Percentiles rank a stretch among this genome's conserved stretches.
phyloP scores from a whole-genome alignment of 768 basidiomycete genomes.

The Strobilomyces echinocephalus region DNA sequence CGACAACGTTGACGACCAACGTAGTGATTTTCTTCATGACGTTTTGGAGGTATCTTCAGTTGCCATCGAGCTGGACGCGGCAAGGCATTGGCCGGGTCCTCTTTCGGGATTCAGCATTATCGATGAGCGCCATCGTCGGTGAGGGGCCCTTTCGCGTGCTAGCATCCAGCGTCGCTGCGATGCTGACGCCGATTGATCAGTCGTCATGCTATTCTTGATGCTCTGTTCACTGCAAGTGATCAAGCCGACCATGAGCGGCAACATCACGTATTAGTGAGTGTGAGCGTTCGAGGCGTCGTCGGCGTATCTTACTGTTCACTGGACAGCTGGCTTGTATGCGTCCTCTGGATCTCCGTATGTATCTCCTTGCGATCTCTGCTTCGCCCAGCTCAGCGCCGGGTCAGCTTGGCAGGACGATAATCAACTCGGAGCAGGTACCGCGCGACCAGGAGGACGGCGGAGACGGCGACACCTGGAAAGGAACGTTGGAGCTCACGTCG shows the following conservation, averaged over 20 bases:
- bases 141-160: neutral
- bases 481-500: constrained; percentile 14
- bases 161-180: neutral
- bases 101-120: constrained; percentile 16
- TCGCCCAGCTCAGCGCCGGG: neutral
- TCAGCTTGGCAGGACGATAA: constrained; percentile 16
- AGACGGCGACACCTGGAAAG: constrained; percentile 1
- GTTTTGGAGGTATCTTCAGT: constrained; percentile 13
- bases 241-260: constrained; percentile 12
- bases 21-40: constrained; percentile 15
- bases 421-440: constrained; percentile 11
- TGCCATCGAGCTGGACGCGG: constrained; percentile 9
- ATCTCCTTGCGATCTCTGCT: neutral
- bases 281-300: neutral
- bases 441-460: neutral
- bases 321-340: constrained; percentile 18
- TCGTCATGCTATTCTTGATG: constrained; percentile 16
- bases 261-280: constrained; percentile 21
- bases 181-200: constrained; percentile 2
- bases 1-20: constrained; percentile 18
- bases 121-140: constrained; percentile 13
- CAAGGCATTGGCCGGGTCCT: constrained; percentile 4
- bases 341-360: constrained; percentile 20
- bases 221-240: constrained; percentile 13
- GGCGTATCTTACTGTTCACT: neutral